Base-by-base conservation (phyloP, 495 filamentous ascomycete genomes). In the Venustampulla echinocandica region DNA sequence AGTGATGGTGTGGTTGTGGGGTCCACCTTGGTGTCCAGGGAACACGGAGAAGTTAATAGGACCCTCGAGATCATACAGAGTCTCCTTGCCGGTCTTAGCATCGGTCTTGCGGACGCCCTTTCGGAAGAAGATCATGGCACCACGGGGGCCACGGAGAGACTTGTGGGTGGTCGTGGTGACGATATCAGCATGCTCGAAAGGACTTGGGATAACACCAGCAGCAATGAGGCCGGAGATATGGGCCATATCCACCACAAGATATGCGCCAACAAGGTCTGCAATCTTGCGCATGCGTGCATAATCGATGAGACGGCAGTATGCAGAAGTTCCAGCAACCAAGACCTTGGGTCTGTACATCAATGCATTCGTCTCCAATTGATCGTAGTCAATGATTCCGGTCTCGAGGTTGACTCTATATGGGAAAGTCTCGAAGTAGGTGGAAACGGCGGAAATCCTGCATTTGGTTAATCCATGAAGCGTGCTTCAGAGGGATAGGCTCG, bases 51-150 rank as follows among this genome's bases (percentile, higher is more conserved):
- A 90, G 76, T 99, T 99, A 71, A 99, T 99, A 36, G 89, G 88
- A 46, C 76, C 73, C 74, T 97, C 93, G 28, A 99, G 80, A 63
- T 99, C 88, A 61, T 96, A 99, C 60, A 88, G 61, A 53, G 77
- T 79, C 67, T 96, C 81, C 74, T 96, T 92, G 56, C 87, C 85
- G 44, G 79, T 76, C 79, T 96, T 97, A 64, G 82, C 70, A 63
- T 97, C 87, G 36, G 80, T 79, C 61, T 80, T 84, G 57, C 90
- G 80, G 42, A 96, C 85, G 60, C 93, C 93, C 70, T 90, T 93
- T 61, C 93, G 86, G 80, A 87, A 99, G 79, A 99, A 99, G 70
- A 99, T 99, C 93, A 99, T 99, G 62, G 93, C 93, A 63, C 93
- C 93, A 69, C 93, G 85, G 44, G 93, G 93, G 43, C 93, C 93